Evolutionary conservation across 208 protist species (phyloP).

Genomic region (Vickermania spadyakhi): DNA sequence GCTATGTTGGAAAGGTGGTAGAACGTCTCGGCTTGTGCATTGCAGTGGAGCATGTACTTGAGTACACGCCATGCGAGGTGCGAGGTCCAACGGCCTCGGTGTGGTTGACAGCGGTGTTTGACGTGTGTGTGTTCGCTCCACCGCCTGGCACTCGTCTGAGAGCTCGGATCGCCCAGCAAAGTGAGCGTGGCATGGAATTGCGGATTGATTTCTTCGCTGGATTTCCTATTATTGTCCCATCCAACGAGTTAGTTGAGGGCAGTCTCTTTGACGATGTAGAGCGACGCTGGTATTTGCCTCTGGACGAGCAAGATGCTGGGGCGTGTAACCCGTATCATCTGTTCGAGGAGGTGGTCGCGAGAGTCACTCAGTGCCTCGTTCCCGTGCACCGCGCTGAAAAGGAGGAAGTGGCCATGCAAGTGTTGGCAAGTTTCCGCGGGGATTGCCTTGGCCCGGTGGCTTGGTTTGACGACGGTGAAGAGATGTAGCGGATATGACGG

Average conservation of each 20-base stretch:
- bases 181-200: conserved; percentile 29
- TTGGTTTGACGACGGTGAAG: conserved; percentile 42
- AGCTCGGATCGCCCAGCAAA: conserved; percentile 44
- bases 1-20: conserved; percentile 71
- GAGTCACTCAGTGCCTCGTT: conserved; percentile 23
- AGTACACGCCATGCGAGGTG: conserved; percentile 39
- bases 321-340: conserved; percentile 47
- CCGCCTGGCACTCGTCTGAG: conserved; percentile 32
- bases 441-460: conserved; percentile 58
- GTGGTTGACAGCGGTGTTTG: conserved; percentile 61
- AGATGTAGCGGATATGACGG: neutral
- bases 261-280: conserved; percentile 33
- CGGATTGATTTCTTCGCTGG: conserved; percentile 50
- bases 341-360: conserved; percentile 60
- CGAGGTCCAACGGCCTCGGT: conserved; percentile 43
- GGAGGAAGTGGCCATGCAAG: conserved; percentile 34
- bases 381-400: neutral
- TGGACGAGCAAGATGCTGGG: conserved; percentile 32
- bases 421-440: conserved; percentile 56
- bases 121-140: conserved; percentile 57
- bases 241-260: conserved; percentile 33
- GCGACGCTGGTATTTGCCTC: conserved; percentile 38
- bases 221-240: conserved; percentile 51
- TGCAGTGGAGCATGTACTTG: conserved; percentile 44
- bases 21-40: conserved; percentile 54